These are phyloP conservation scores for Potentilla sterilis DNA, from an alignment of 306 rosid genomes.

Conservation along the genomic window DNA sequence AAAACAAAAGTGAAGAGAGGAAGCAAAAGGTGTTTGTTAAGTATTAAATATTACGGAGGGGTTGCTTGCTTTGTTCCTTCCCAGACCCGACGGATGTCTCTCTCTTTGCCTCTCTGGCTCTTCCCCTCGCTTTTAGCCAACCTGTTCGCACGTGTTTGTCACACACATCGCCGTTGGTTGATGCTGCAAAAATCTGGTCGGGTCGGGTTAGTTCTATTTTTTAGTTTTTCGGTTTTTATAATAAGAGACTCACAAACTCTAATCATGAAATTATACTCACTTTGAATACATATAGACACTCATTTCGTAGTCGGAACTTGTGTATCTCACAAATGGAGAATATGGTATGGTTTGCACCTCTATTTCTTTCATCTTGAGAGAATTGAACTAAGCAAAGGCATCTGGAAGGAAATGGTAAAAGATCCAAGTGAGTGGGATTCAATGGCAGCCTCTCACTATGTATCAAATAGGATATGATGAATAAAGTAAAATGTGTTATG, in stretches of 20 bases:
- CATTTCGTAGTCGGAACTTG: no score
- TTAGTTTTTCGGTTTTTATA: neutral
- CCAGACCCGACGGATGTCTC: conserved; percentile 7
- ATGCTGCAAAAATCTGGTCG: neutral
- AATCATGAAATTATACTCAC: neutral
- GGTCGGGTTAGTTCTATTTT: neutral
- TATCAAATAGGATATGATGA: conserved; percentile 2
- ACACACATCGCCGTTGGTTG: neutral
- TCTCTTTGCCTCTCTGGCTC: conserved; percentile 3
- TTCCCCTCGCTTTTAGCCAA: neutral
- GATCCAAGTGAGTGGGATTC: conserved; percentile 14
- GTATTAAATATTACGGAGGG: neutral
- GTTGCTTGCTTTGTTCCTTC: conserved; percentile 11
- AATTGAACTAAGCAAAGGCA: neutral
- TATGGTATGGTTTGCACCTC: neutral
- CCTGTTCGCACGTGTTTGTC: conserved; percentile 11
- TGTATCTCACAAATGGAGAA: neutral
- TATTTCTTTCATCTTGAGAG: neutral
- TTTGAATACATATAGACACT: no score
- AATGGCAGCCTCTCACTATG: conserved; percentile 12
- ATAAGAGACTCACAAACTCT: neutral
- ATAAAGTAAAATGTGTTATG: conserved; percentile 15
- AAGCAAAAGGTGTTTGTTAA: neutral
- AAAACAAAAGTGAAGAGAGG: conserved; percentile 12
- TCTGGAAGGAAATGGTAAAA: neutral